A percentile compares a stretch with the other conserved stretches of the same genome.
Conservation (phyloP, 208 protist species). For the Entamoeba moshkovskii region DNA sequence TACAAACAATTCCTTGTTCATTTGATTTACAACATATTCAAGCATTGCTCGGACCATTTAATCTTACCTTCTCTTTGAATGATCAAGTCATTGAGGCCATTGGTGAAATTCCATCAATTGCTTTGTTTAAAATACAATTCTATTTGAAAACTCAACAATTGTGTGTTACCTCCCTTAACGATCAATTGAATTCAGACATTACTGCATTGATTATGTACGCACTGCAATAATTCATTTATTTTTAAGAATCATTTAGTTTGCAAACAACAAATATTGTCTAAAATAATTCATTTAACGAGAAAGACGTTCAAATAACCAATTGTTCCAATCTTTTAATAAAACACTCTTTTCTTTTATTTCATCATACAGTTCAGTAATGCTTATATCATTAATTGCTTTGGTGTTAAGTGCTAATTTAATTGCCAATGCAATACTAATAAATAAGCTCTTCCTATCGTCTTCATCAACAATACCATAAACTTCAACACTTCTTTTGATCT, state of each 20-base stretch:
- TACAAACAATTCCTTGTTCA: no score
- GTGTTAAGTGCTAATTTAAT: not conserved
- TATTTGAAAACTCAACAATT: no score
- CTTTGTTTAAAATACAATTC: no score
- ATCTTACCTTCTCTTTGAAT: no score
- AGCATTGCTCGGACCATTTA: no score
- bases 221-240: not conserved
- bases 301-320: not conserved
- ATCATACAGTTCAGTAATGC: not conserved
- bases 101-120: no score
- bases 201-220: not conserved
- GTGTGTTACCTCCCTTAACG: no score
- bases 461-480: not conserved
- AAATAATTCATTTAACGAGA: not conserved
- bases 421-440: not conserved
- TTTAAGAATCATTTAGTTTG: no score
- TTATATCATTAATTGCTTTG: not conserved
- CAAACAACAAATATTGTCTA: no score
- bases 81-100: no score
- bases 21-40: no score
- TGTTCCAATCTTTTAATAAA: not conserved
- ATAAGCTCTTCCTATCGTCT: not conserved
- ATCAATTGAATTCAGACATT: no score
- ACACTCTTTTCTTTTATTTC: not conserved
- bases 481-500: not conserved